These are phyloP conservation scores for Phlebiopsis flavidoalba DNA, from an alignment of 768 basidiomycete species.

Conservation along the genomic window DNA sequence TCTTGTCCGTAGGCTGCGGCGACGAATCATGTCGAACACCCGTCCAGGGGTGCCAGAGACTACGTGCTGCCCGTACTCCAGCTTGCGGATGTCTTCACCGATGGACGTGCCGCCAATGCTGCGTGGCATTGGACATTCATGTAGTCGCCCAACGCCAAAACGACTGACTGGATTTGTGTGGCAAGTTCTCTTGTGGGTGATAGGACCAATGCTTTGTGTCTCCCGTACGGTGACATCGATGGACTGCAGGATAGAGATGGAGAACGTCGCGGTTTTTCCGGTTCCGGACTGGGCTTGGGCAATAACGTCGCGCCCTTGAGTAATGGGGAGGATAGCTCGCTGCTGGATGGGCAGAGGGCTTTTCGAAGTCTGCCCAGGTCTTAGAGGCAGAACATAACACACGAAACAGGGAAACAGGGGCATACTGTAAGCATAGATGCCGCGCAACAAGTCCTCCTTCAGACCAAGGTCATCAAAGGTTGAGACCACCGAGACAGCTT, in stretches of 20 bases:
- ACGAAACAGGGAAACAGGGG: constrained; percentile 1
- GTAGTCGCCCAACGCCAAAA: constrained; percentile 95
- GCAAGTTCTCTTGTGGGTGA: constrained; percentile 98
- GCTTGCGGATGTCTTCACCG: constrained; percentile 94
- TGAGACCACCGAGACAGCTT: constrained; percentile 83
- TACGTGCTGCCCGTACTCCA: constrained; percentile 96
- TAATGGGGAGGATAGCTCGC: constrained; percentile 94
- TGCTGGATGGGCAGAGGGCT: constrained; percentile 98
- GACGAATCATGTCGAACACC: constrained; percentile 98
- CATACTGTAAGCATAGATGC: constrained; percentile 95
- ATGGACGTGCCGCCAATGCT: constrained; percentile 98
- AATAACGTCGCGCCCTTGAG: constrained; percentile 94
- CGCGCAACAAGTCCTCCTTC: constrained; percentile 93
- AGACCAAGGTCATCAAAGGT: constrained; percentile 88
- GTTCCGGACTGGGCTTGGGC: constrained; percentile 99
- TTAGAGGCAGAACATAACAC: not conserved
- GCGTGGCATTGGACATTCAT: constrained; percentile 99
- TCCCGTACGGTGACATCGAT: constrained; percentile 94
- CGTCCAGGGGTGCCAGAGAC: constrained; percentile 97
- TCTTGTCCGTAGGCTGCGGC: constrained; percentile 86
- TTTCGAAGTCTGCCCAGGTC: constrained; percentile 72
- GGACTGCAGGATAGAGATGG: constrained; percentile 95
- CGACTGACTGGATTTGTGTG: constrained; percentile 97
- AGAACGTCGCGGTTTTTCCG: constrained; percentile 99
- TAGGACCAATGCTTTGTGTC: constrained; percentile 92